A percentile compares a stretch with the other conserved stretches of the same genome.
Evolutionary conservation across 495 filamentous ascomycete species (phyloP).

Genomic region (Venustampulla echinocandica): DNA sequence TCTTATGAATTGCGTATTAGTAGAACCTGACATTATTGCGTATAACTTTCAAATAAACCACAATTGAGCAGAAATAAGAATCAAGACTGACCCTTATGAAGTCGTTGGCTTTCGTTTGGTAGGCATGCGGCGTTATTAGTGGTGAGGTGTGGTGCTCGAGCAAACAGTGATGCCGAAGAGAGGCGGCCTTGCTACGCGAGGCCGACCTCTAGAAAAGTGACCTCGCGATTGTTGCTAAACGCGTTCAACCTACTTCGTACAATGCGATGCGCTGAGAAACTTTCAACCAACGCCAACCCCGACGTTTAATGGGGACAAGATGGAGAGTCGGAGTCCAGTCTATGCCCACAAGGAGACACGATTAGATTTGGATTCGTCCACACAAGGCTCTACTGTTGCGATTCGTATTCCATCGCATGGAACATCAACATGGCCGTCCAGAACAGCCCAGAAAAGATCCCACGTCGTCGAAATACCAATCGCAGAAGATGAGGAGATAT

Average conservation of each 20-base stretch:
- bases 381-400: conserved; percentile 57
- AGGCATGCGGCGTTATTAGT: no score
- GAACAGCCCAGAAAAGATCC: conserved; percentile 29
- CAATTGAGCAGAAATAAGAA: no score
- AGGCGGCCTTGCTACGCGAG: neutral
- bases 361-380: conserved; percentile 68
- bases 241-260: conserved; percentile 1
- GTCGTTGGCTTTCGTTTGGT: no score
- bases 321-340: conserved; percentile 24
- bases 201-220: neutral
- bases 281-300: neutral
- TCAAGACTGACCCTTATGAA: no score
- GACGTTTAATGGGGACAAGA: conserved; percentile 23
- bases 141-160: no score
- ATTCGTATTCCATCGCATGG: conserved; percentile 58
- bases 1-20: conserved; percentile 1
- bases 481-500: conserved; percentile 65
- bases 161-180: no score
- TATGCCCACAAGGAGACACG: conserved; percentile 80
- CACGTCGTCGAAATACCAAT: conserved; percentile 23
- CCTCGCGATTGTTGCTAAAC: neutral
- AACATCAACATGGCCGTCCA: conserved; percentile 27
- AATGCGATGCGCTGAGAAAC: conserved; percentile 6
- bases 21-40: neutral
- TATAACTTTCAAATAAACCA: no score